phyloP scores from a whole-genome alignment of 2,329 filamentous ascomycete species.

The Talaromyces piceae region DNA sequence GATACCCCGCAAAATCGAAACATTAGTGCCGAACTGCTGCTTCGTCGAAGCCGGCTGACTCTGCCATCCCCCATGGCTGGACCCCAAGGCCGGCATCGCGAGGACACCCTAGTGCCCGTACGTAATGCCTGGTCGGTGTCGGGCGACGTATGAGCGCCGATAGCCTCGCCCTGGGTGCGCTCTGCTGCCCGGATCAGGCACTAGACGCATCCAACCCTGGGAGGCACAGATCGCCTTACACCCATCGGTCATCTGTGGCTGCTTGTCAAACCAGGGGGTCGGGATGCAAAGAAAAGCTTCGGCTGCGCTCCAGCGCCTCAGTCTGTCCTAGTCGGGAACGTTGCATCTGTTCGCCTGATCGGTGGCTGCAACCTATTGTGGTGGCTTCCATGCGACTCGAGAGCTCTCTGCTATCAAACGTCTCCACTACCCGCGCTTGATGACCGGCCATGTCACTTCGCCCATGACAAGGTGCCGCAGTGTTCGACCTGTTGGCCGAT shows the following conservation, averaged over 20 bases:
- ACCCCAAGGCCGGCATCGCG: conserved; percentile 1
- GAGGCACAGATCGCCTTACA: background rate
- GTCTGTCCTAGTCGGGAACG: conserved; percentile 5
- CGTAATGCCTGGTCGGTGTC: background rate
- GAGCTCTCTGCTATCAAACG: background rate
- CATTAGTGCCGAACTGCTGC: background rate
- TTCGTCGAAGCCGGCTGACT: background rate
- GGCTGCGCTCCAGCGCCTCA: too few relatives aligned
- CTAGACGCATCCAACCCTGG: background rate
- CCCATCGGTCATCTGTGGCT: background rate
- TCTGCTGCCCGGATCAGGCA: background rate
- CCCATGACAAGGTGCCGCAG: background rate
- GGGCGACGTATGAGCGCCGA: background rate
- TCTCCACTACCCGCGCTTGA: background rate
- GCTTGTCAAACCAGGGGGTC: conserved; percentile 8
- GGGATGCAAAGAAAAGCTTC: too few relatives aligned
- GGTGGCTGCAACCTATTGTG: background rate
- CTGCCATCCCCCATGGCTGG: conserved; percentile 6
- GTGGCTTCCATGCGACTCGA: background rate
- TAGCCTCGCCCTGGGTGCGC: background rate
- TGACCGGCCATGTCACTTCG: background rate
- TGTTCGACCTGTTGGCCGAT: background rate
- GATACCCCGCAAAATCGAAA: conserved; percentile 7
- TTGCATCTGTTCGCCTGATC: conserved; percentile 4
- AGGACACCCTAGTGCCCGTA: background rate